Base-by-base conservation (phyloP, 257 asterid species). In the Jacaranda mimosifolia region DNA sequence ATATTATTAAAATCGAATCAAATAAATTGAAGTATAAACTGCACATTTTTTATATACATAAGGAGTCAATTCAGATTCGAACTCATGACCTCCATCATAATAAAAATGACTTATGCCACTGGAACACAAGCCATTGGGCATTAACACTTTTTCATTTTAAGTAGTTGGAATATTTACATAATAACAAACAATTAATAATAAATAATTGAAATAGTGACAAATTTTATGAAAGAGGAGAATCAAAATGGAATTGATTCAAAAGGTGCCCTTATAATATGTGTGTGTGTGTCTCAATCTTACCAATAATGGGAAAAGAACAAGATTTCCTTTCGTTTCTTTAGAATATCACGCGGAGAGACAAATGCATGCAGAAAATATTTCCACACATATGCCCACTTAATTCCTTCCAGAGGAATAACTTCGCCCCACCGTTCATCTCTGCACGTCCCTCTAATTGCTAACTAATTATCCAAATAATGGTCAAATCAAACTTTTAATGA, bases 241-340 rank as follows among this genome's bases (percentile, higher is more conserved):
- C 64, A 70, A 77, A 63, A 7, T 35, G 32, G 73, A 80, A 72
- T 76, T 35, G 80, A 76, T 79, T 76, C 77, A 3, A 73, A 59
- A 60, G 53, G 17, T 63, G 52, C 35, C 65, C 36, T 15, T 17
- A 56, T 64, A 9, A 8, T 42, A 3, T 42, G 46, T 48, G 15
- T 48, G 59, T 53, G 7, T 58, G 39, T 55, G 75, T 79, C 62
- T 65, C 57, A 76, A 76, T 73, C 58, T 77, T 79, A 39, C 87
- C 64, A 81, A 83, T 83, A 81, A 83, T 77, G 80, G 85, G 81
- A 76, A 86, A 86, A 76, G 83, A 79, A 83, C 83, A 79, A 59
- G 17, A 62, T 42, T 72, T 52, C 65, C 63, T 60, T 64, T 81
- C 39, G 17, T 43, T 68, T 58, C 43, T 62, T 45, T 48, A 77